Base-by-base conservation (phyloP, 352 stramenopile species). In the Saprolegnia parasitica region DNA sequence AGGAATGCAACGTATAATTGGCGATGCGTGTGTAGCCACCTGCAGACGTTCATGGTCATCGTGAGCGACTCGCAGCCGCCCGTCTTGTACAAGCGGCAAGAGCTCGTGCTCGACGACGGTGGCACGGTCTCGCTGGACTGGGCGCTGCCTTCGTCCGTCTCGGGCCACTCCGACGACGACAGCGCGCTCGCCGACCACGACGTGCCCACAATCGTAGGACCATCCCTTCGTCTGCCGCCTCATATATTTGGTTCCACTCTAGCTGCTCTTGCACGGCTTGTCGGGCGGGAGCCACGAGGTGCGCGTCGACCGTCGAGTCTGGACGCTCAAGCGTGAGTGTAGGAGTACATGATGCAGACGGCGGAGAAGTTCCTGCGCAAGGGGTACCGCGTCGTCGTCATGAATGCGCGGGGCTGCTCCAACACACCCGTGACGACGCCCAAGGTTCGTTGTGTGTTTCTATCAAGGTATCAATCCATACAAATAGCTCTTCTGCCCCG, bases 91-190 rank as follows among this genome's bases (percentile, higher is more conserved):
- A 68, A 84, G 65, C 80, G 83, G 18, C 78, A 91, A 68, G 64
- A 81, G 5, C 72, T 91, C 5, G 78, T 87, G 32, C 76, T 88
- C 73, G 79, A 77, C 18, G 81, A 91, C 67, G 81, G 83, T 23
- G 84, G 84, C 21, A 74, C 88, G 18, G 74, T 88, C 16, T 89
- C 84, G 3, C 72, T 92, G 26, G 84, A 92, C 74, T 92, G 84
- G 84, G 84, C 81, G 24, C 72, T 89, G 10, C 74, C 80, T 26
- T 60, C 52, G 35, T 60, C 52, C 10, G 35, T 60, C 35, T 42
- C 52, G 35, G 52, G 52, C 52, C 24, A 60, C 16, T 4, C 11
- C 24, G 35, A 60, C 13, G 52, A 60, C 35, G 52, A 60, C 35
- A 60, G 13, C 52, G 13, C 52, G 2, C 52, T 60, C n/a, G 35